Evolutionary conservation across 1,284 basidiomycete species (phyloP), one percentile per base, ranked within the genome.

Genomic region (Amylostereum chailletii): DNA sequence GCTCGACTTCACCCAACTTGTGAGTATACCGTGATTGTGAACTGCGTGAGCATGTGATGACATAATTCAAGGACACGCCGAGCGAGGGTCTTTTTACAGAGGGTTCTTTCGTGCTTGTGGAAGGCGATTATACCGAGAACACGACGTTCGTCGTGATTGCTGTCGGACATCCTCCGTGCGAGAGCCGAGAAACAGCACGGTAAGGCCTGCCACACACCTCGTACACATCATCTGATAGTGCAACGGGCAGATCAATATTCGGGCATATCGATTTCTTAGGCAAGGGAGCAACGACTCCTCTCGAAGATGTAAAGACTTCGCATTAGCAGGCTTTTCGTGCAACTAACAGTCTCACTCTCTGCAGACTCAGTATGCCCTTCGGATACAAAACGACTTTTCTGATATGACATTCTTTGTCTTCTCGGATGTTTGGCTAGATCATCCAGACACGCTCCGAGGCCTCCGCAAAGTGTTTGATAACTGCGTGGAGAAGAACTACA

Each of bases 41-140:
- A 26, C 19, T 19, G 19, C 19, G 19, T 19, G 19, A 19, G 19
- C 19, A 33, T 38, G 38, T 31, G 48, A 51, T 51, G 32, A 55
- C 41, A n/a, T 39, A 44, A 34, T 45, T 34, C 42, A 55, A 94
- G 93, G 89, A 91, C 53, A 80, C 83, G 53, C 94, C 95, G 4
- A 93, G 94, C 42, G 94, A 97, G 64, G 96, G 96, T 0, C 68
- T 99, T 10, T 99, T 98, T 62, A 97, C 94, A 0, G 94, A 99
- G 65, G 96, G 96, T 0, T 92, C 87, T 53, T 88, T 97, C 66
- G 91, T 94, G 1, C 77, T 99, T 6, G 83, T 98, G 0, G 96
- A 99, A 67, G 96, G 96, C 34, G 91, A 94, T 61, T 99, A 98
- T 63, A 97, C 91, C 0, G 83, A 93, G 52, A 91, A 98, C 32